A percentile compares a stretch with the other conserved stretches of the same genome.
Conservation (phyloP, 495 filamentous ascomycete species). For the Aspergillus wentii region DNA sequence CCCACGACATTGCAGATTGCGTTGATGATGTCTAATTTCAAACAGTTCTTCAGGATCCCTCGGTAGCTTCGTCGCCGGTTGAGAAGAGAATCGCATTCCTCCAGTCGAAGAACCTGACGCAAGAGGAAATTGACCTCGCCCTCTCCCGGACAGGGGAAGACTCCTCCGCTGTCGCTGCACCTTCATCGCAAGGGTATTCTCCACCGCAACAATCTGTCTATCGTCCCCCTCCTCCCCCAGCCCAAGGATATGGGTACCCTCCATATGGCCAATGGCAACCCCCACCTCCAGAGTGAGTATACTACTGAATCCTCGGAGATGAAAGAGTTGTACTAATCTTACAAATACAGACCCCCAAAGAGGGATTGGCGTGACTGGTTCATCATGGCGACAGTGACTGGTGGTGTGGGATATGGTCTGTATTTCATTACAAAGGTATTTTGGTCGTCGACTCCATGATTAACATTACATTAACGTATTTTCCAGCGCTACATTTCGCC, state of each 20-base stretch:
- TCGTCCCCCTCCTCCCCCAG: conserved; percentile 48
- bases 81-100: conserved; percentile 92
- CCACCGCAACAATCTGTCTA: conserved; percentile 48
- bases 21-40: conserved; percentile 15
- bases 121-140: conserved; percentile 86
- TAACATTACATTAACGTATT: conserved; percentile 6
- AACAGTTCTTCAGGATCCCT: conserved; percentile 88
- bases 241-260: conserved; percentile 61
- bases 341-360: conserved; percentile 55
- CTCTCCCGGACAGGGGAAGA: conserved; percentile 67
- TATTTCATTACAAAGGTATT: conserved; percentile 78
- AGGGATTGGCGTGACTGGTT: conserved; percentile 99
- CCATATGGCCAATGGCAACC: conserved; percentile 70
- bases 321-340: neutral
- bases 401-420: conserved; percentile 80
- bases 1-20: conserved; percentile 3
- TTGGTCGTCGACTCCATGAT: neutral
- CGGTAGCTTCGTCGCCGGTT: conserved; percentile 80
- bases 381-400: conserved; percentile 90
- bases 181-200: conserved; percentile 39
- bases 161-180: conserved; percentile 33
- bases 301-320: neutral
- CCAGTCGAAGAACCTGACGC: conserved; percentile 93
- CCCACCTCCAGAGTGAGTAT: conserved; percentile 55
- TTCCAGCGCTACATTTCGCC: conserved; percentile 80